Base-by-base conservation (phyloP, 768 basidiomycete species). In the Termitomyces titanicus region DNA sequence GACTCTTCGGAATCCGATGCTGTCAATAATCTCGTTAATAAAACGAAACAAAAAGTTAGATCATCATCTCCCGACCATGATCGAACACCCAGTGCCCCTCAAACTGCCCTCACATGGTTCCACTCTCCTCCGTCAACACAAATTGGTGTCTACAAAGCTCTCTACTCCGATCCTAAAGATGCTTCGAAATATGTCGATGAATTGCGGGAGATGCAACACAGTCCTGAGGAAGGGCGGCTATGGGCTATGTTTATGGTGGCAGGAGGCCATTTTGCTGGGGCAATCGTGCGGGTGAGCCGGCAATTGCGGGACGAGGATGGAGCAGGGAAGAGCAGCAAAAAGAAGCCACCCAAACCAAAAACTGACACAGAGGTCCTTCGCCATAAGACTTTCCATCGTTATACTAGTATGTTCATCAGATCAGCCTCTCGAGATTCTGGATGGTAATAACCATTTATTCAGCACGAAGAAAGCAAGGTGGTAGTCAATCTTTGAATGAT, bases 381-480 rank as follows among this genome's bases (percentile, higher is more conserved):
- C 60, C 92, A 94, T 65, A 99, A 98, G 72, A 98, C 97, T 2
- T 98, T 98, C 68, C 97, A 98, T 70, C 86, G 97, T 1, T 99
- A 99, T 69, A 99, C 97, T 0, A 98, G 95, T 97, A 61, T 62
- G 92, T 79, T 3, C 47, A 54, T 44, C 9, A 22, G 24, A 15
- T 18, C 22, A 53, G 43, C 3, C 49, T 37, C 22, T 38, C 35
- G 20, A 24, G 17, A 13, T 44, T 22, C 37, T 18, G 44, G 27
- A 25, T 27, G 29, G 50, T 57, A 59, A 63, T 50, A 5, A 63
- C 50, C n/a, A 42, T 12, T 18, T 35, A 31, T 12, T 47, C 55
- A 98, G 96, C 97, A 31, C 92, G 97, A 60, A 80, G 92, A 61
- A 98, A 98, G 68, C 97, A 99, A 75, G 97, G 97, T 70, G 97